Evolutionary conservation across 2,329 filamentous ascomycete genomes (phyloP).

Genomic region (Nigrospora osmanthi): DNA sequence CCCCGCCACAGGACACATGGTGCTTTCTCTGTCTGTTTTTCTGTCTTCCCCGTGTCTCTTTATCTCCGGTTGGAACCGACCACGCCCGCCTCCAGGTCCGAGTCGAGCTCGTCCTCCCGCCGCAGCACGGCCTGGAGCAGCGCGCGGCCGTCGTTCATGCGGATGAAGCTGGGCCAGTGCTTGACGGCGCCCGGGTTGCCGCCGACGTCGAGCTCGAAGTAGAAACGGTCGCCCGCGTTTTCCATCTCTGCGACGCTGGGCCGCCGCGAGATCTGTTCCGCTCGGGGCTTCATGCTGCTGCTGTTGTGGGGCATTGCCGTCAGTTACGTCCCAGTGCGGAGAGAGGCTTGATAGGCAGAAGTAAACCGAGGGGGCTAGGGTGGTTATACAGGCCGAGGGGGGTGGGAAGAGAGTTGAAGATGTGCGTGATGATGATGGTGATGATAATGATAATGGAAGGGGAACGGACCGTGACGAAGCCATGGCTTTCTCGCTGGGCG

Average conservation of each 20-base stretch:
- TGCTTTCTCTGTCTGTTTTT: too few species aligned
- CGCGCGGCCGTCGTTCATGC: constrained; percentile 3
- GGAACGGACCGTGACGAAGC: too few species aligned
- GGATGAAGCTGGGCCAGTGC: constrained; percentile 6
- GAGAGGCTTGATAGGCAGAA: too few species aligned
- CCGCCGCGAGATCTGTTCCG: neutral
- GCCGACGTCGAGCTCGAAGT: constrained; percentile 7
- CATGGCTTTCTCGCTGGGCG: constrained; percentile 2
- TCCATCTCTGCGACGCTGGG: neutral
- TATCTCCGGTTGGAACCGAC: neutral
- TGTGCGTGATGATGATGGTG: too few species aligned
- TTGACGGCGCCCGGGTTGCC: constrained; percentile 1
- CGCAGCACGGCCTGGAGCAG: constrained; percentile 2
- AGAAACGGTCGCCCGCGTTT: neutral
- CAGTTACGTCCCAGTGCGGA: too few species aligned
- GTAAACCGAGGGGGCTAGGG: too few species aligned
- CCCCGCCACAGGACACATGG: too few species aligned
- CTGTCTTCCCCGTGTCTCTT: too few species aligned
- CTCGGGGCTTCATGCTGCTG: neutral
- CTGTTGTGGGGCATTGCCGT: constrained; percentile 2
- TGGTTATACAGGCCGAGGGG: too few species aligned
- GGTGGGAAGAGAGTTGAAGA: too few species aligned
- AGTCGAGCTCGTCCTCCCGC: neutral
- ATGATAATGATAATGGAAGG: too few species aligned
- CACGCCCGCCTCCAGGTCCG: constrained; percentile 1